Conservation (phyloP, 345 rosid species). For the Ceriops decandra region DNA sequence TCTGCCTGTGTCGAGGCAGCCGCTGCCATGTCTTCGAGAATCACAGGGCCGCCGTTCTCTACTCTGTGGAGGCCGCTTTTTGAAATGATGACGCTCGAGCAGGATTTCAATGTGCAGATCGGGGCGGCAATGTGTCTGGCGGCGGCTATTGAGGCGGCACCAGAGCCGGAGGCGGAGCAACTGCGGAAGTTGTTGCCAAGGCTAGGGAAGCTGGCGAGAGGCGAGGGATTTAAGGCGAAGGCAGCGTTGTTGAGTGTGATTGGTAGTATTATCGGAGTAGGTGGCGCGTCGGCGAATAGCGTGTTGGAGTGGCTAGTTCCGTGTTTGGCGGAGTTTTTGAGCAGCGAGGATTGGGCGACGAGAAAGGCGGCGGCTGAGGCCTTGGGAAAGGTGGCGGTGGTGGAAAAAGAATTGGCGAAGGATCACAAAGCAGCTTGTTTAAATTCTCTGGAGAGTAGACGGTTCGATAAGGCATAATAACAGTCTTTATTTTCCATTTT, state of each 20-base stretch:
- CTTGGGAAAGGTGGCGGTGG: constrained; percentile 59
- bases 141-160: constrained; percentile 59
- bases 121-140: constrained; percentile 81
- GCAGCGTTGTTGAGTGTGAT: constrained; percentile 63
- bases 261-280: constrained; percentile 54
- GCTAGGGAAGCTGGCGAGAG: constrained; percentile 59
- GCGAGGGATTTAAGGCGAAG: constrained; percentile 73
- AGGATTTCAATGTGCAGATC: constrained; percentile 69
- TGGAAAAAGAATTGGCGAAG: constrained; percentile 54
- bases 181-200: constrained; percentile 60
- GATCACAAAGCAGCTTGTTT: constrained; percentile 48
- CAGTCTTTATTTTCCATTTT: not conserved
- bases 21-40: constrained; percentile 57
- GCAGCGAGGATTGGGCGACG: constrained; percentile 75
- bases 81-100: constrained; percentile 61
- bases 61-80: constrained; percentile 57
- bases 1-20: constrained; percentile 72
- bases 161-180: constrained; percentile 60
- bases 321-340: constrained; percentile 53
- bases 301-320: constrained; percentile 68
- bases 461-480: constrained; percentile 73
- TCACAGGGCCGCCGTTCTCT: constrained; percentile 54
- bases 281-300: constrained; percentile 49
- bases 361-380: constrained; percentile 91
- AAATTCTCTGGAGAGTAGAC: constrained; percentile 49